Evolutionary conservation across 371 early-diverging fungal genomes (phyloP).

Genomic region (Mortierella sp.): DNA sequence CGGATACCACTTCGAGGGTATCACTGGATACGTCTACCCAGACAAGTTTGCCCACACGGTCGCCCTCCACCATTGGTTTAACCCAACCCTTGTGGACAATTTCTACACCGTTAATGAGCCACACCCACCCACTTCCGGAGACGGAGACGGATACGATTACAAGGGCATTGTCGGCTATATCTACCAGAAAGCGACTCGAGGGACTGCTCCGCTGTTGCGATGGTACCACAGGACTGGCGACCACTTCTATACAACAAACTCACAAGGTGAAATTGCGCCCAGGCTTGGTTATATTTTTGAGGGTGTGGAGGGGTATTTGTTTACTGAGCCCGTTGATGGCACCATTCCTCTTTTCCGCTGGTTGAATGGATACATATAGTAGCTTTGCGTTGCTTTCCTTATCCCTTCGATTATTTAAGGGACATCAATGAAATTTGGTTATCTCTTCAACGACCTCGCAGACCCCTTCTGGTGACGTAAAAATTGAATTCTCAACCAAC

Average conservation of each 20-base stretch:
- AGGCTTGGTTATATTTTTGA: constrained; percentile 16
- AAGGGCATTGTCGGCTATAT: constrained; percentile 24
- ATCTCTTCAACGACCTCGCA: too few species aligned
- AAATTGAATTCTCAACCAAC: too few species aligned
- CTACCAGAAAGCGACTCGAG: background rate
- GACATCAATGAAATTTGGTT: too few species aligned
- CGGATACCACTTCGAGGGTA: constrained; percentile 19
- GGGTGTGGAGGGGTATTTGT: constrained; percentile 16
- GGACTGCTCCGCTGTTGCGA: constrained; percentile 27
- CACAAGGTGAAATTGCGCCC: constrained; percentile 21
- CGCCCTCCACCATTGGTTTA: constrained; percentile 21
- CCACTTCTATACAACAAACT: constrained; percentile 33
- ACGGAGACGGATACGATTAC: constrained; percentile 16
- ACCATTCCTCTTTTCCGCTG: constrained; percentile 28
- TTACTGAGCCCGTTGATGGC: constrained; percentile 7
- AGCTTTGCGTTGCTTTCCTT: too few species aligned
- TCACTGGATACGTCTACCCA: constrained; percentile 28
- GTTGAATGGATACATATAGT: background rate
- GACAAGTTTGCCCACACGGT: constrained; percentile 14
- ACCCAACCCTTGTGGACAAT: background rate
- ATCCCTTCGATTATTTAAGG: too few species aligned
- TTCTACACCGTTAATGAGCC: constrained; percentile 11
- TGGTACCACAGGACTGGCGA: background rate
- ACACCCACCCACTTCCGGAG: background rate
- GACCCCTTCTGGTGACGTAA: too few species aligned